These are phyloP conservation scores for Guadua angustifolia DNA, from an alignment of 176 grass and related monocot genomes.

Conservation along the genomic window DNA sequence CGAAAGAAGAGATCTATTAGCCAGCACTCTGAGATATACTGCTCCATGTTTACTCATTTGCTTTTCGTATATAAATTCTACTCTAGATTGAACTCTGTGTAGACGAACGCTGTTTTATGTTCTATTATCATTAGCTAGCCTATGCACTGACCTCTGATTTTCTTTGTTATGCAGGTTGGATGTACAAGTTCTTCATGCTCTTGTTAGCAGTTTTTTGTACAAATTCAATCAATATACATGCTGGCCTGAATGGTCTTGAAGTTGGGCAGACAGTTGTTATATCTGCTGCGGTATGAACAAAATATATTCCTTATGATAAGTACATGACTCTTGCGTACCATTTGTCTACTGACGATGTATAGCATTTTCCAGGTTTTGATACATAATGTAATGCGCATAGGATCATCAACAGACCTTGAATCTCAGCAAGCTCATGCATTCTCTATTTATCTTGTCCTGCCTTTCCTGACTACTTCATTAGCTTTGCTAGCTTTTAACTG, in stretches of 20 bases:
- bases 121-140: constrained; percentile 4
- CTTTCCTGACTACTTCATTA: constrained; percentile 82
- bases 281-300: constrained; percentile 81
- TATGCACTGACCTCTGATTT: constrained; percentile 26
- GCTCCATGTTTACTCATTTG: constrained; percentile 32
- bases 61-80: constrained; percentile 3
- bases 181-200: constrained; percentile 98
- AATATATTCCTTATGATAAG: constrained; percentile 1
- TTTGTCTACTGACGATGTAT: constrained; percentile 14
- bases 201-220: constrained; percentile 94
- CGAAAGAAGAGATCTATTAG: constrained; percentile 21
- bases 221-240: constrained; percentile 99
- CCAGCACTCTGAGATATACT: not conserved
- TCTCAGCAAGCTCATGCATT: constrained; percentile 96
- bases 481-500: constrained; percentile 95
- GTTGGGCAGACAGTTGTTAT: constrained; percentile 94
- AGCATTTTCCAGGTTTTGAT: constrained; percentile 82
- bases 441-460: constrained; percentile 92
- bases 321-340: constrained; percentile 19
- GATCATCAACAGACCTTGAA: constrained; percentile 78
- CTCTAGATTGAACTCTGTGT: constrained; percentile 5
- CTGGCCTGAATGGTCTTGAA: constrained; percentile 97
- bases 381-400: constrained; percentile 98
- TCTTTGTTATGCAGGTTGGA: constrained; percentile 56
- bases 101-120: constrained; percentile 13